phyloP scores from a whole-genome alignment of 2,329 filamentous ascomycete genomes.

The Colletotrichum eleusines region DNA sequence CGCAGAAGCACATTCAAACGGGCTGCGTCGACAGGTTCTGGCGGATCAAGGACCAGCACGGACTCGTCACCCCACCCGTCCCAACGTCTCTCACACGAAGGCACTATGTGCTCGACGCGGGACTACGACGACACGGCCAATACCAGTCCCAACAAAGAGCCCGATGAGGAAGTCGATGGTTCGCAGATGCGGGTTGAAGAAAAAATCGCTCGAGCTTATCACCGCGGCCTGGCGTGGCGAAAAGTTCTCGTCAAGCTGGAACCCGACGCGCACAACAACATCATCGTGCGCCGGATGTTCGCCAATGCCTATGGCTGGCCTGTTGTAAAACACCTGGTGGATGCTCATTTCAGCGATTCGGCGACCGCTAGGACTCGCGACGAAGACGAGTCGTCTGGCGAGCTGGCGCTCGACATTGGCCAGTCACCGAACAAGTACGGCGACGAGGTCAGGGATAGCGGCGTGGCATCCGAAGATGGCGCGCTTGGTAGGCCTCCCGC shows the following conservation, averaged over 20 bases:
- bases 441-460: slow-evolving; percentile 68
- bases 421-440: slow-evolving; percentile 72
- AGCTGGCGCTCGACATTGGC: slow-evolving; percentile 74
- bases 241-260: slow-evolving; percentile 97
- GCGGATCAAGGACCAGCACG: slow-evolving; percentile 42
- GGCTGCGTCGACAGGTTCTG: slow-evolving; percentile 38
- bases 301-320: slow-evolving; percentile 98
- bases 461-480: slow-evolving; percentile 44
- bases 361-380: slow-evolving; percentile 74
- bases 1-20: slow-evolving; percentile 49
- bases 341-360: slow-evolving; percentile 91
- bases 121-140: slow-evolving; percentile 66
- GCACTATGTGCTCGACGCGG: slow-evolving; percentile 57
- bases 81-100: slow-evolving; percentile 54
- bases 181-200: slow-evolving; percentile 92
- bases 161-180: slow-evolving; percentile 60
- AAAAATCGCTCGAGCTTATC: slow-evolving; percentile 96
- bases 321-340: slow-evolving; percentile 92
- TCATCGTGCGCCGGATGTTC: slow-evolving; percentile 96
- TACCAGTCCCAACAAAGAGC: slow-evolving; percentile 59
- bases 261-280: slow-evolving; percentile 98
- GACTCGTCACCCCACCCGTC: slow-evolving; percentile 44
- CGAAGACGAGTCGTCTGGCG: slow-evolving; percentile 73
- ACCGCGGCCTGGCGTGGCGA: slow-evolving; percentile 91
- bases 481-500: slow-evolving; percentile 43